Base-by-base conservation (phyloP, 2,329 filamentous ascomycete genomes). In the Fusarium bulbicola region DNA sequence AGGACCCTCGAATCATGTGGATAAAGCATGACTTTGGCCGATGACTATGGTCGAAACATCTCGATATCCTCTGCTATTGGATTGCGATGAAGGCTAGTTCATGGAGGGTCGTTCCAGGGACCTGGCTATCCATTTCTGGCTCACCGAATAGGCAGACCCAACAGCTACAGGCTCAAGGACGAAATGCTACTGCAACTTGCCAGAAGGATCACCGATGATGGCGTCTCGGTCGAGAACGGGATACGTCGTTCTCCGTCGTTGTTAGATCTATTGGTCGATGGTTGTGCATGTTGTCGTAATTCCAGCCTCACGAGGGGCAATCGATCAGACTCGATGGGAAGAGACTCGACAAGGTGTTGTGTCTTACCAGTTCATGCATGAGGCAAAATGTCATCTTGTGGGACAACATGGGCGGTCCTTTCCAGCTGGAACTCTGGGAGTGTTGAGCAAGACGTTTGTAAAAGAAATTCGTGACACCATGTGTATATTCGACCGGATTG, bases 281-380 rank as follows among this genome's bases (percentile, higher is more conserved):
- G 21, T 24, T 24, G 20, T 28, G 36, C 54, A 37, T 43, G 46
- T 63, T 45, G 46, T 47, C 57, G 58, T 67, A 54, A 63, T 62
- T 39, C 49, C 50, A 50, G 42, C 59, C 52, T 46, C 52, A 45
- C 20, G 21, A 39, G 54, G 58, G 73, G 58, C 26, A 28, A 36
- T 45, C n/a, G 45, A 59, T 54, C 18, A 54, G 26, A 28, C 40
- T 61, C 32, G 32, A 20, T 45, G 21, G 20, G 32, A 37, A 59
- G 34, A 34, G 36, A 34, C 46, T 62, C 73, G 40, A 32, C 40
- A 58, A 40, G 37, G 26, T 53, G 30, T 24, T 42, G 54, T 63
- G 65, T 65, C 46, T 50, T 42, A 57, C 67, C 53, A 59, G 66
- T 67, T 72, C 63, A 71, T 77, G 71, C 66, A 73, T 69, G 28